Percentiles rank a stretch among this genome's conserved stretches.
Conservation (phyloP, 1,284 basidiomycete genomes). For the Ustilago lituana region DNA sequence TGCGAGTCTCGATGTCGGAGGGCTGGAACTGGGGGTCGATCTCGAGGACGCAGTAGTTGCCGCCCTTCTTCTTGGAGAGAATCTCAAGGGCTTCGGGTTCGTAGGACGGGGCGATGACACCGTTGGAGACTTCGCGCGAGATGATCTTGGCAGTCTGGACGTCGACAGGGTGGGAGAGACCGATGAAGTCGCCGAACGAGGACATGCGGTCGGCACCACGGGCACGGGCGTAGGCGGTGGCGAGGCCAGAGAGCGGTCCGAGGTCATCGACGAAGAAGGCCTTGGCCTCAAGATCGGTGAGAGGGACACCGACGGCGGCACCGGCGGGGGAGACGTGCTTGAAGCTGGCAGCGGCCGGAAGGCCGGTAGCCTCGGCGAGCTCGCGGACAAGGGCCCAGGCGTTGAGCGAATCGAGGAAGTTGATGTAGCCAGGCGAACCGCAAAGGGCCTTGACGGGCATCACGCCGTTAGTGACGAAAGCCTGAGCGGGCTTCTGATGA, state of each 20-base stretch:
- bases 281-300: constrained; percentile 86
- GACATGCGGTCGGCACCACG: constrained; percentile 99
- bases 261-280: constrained; percentile 97
- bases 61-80: constrained; percentile 94
- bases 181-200: constrained; percentile 98
- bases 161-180: constrained; percentile 90
- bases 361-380: constrained; percentile 79
- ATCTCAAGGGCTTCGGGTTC: constrained; percentile 87
- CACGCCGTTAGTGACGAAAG: constrained; percentile 87
- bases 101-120: constrained; percentile 95
- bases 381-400: constrained; percentile 97
- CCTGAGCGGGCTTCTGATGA: constrained; percentile 98
- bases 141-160: constrained; percentile 94
- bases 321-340: constrained; percentile 99
- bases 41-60: constrained; percentile 94
- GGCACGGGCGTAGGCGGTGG: constrained; percentile 93
- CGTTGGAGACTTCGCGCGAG: constrained; percentile 96
- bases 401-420: constrained; percentile 97
- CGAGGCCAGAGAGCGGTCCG: constrained; percentile 86
- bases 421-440: constrained; percentile 98
- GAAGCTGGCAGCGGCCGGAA: constrained; percentile 97
- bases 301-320: constrained; percentile 76
- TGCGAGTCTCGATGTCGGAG: constrained; percentile 79
- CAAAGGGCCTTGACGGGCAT: constrained; percentile 94
- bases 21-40: constrained; percentile 65